These are phyloP conservation scores for Prunus fruticosa DNA, from an alignment of 306 rosid genomes.

Conservation along the genomic window DNA sequence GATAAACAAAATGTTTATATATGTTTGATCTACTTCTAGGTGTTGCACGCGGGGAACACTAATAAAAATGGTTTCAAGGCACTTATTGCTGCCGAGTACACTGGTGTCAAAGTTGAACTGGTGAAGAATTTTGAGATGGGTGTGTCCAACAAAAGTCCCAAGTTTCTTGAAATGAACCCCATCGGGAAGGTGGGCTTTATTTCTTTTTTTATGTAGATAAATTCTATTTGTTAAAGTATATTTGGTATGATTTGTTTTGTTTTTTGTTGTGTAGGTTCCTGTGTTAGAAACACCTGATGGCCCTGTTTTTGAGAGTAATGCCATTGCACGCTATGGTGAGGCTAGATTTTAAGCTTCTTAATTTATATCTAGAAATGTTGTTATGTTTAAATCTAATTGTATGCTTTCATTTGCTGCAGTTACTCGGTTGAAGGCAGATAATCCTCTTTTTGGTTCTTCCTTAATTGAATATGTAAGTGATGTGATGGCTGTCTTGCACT, in stretches of 20 bases:
- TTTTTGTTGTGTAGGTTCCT: slow-evolving; percentile 48
- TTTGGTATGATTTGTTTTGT: not conserved
- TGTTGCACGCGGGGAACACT: slow-evolving; percentile 39
- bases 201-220: not conserved
- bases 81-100: slow-evolving; percentile 62
- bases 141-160: slow-evolving; percentile 61
- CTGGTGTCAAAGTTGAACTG: slow-evolving; percentile 52
- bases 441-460: slow-evolving; percentile 50
- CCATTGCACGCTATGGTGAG: slow-evolving; percentile 78
- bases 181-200: slow-evolving; percentile 54
- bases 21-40: slow-evolving; percentile 31
- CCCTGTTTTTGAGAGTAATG: slow-evolving; percentile 74
- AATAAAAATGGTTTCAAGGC: slow-evolving; percentile 64
- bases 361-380: not conserved
- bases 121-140: slow-evolving; percentile 59
- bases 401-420: slow-evolving; percentile 41
- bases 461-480: slow-evolving; percentile 46
- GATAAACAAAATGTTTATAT: not conserved
- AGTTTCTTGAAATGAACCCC: slow-evolving; percentile 74
- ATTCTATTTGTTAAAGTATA: not conserved
- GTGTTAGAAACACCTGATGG: slow-evolving; percentile 76
- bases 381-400: not conserved
- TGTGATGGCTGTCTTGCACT: not conserved
- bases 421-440: slow-evolving; percentile 49
- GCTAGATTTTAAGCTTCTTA: not conserved